Percentiles rank a stretch among this genome's conserved stretches.
phyloP scores from a whole-genome alignment of 768 basidiomycete genomes.

The Sistotremastrum niveocremeum region DNA sequence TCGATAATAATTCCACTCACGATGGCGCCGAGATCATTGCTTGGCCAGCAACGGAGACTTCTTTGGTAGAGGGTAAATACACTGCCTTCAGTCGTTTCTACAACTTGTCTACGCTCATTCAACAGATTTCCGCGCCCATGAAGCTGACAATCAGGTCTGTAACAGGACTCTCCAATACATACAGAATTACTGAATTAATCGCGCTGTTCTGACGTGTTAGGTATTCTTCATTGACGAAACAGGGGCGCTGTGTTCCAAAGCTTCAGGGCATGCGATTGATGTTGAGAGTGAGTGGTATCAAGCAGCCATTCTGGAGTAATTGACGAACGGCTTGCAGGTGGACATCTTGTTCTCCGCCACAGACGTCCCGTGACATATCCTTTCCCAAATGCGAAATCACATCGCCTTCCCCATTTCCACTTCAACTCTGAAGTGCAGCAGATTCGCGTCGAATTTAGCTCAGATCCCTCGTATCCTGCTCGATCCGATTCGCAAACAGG shows the following conservation, averaged over 20 bases:
- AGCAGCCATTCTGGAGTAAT: not conserved
- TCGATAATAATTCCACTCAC: slow-evolving; percentile 34
- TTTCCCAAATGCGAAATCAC: slow-evolving; percentile 66
- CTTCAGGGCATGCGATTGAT: slow-evolving; percentile 73
- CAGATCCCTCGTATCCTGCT: slow-evolving; percentile 50
- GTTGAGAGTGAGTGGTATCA: slow-evolving; percentile 41
- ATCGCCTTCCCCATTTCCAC: slow-evolving; percentile 59
- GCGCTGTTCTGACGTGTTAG: slow-evolving; percentile 20
- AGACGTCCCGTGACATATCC: slow-evolving; percentile 62
- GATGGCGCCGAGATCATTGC: slow-evolving; percentile 53
- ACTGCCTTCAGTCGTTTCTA: not conserved
- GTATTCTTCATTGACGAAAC: slow-evolving; percentile 76
- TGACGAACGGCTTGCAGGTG: slow-evolving; percentile 28
- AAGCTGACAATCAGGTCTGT: slow-evolving; percentile 60
- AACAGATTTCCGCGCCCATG: slow-evolving; percentile 51
- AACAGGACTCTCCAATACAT: not conserved
- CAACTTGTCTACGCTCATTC: not conserved
- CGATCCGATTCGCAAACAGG: slow-evolving; percentile 9
- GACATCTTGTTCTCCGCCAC: slow-evolving; percentile 58
- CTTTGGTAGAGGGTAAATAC: slow-evolving; percentile 58
- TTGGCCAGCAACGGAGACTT: slow-evolving; percentile 62
- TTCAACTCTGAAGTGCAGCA: slow-evolving; percentile 41
- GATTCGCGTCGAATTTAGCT: slow-evolving; percentile 45
- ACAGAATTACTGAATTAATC: not conserved
- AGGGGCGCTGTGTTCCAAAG: slow-evolving; percentile 64